phyloP scores from a whole-genome alignment of 345 rosid species.

The Acer saccharum region DNA sequence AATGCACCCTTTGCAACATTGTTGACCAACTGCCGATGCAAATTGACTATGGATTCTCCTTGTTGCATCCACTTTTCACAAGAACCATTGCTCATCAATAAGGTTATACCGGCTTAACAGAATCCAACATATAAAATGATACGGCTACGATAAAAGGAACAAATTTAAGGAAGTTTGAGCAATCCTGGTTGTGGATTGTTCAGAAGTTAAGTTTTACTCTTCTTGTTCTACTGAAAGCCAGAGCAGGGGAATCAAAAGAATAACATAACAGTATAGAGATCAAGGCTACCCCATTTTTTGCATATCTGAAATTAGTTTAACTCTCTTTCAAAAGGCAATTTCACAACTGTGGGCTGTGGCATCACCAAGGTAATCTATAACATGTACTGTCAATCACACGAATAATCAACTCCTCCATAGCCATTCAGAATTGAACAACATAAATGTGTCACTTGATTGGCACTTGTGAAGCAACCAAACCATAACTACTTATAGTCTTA shows the following conservation, averaged over 20 bases:
- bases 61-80: background rate
- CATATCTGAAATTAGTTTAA: background rate
- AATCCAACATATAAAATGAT: background rate
- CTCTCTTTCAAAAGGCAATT: background rate
- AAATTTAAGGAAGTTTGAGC: background rate
- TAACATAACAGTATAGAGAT: background rate
- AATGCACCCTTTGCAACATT: background rate
- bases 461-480: background rate
- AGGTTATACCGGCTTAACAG: background rate
- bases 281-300: background rate
- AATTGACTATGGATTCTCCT: background rate
- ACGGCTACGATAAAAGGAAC: background rate
- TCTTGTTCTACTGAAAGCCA: too few relatives aligned
- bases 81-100: background rate
- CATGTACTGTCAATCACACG: background rate
- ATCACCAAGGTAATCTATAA: background rate
- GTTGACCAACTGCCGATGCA: background rate
- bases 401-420: background rate
- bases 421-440: background rate
- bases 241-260: background rate
- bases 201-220: too few relatives aligned
- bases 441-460: background rate
- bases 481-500: background rate
- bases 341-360: background rate
- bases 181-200: background rate